These are phyloP conservation scores for Claviceps quebecensis DNA, from an alignment of 2,329 filamentous ascomycete genomes.

Conservation along the genomic window DNA sequence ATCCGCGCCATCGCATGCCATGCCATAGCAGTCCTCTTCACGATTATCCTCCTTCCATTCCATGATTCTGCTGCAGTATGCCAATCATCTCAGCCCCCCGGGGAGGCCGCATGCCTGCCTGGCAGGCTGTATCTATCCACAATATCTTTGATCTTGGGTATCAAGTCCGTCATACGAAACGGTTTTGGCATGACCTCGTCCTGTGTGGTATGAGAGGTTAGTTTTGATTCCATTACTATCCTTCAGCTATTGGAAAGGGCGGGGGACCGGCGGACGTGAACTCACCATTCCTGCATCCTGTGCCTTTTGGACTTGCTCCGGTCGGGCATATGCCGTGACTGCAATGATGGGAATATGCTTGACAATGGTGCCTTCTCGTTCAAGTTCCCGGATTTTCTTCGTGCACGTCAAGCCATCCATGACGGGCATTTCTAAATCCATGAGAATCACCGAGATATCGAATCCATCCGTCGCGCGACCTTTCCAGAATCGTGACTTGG, in stretches of 20 bases:
- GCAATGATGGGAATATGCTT: slow-evolving; percentile 60
- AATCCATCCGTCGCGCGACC: slow-evolving; percentile 29
- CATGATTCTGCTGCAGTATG: too few relatives aligned
- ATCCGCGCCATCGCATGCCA: too few relatives aligned
- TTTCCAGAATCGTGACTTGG: slow-evolving; percentile 40
- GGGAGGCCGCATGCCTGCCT: not conserved
- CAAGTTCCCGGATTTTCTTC: slow-evolving; percentile 52
- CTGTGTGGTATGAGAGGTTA: not conserved
- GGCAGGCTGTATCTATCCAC: not conserved
- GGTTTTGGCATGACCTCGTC: slow-evolving; percentile 6
- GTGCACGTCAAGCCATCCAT: slow-evolving; percentile 70
- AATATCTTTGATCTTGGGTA: slow-evolving; percentile 5
- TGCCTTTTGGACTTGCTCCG: slow-evolving; percentile 57
- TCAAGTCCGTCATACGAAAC: slow-evolving; percentile 5
- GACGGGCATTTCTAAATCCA: slow-evolving; percentile 73
- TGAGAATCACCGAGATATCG: slow-evolving; percentile 53
- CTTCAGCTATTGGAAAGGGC: not conserved
- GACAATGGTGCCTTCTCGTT: slow-evolving; percentile 45
- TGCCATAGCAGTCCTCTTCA: not conserved
- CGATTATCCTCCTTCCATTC: not conserved
- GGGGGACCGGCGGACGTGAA: slow-evolving; percentile 5
- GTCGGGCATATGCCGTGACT: slow-evolving; percentile 68
- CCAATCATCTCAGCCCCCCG: not conserved
- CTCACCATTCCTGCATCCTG: slow-evolving; percentile 58
- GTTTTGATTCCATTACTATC: not conserved